Evolutionary conservation across 495 filamentous ascomycete species (phyloP).

Genomic region (Aspergillus diversus): DNA sequence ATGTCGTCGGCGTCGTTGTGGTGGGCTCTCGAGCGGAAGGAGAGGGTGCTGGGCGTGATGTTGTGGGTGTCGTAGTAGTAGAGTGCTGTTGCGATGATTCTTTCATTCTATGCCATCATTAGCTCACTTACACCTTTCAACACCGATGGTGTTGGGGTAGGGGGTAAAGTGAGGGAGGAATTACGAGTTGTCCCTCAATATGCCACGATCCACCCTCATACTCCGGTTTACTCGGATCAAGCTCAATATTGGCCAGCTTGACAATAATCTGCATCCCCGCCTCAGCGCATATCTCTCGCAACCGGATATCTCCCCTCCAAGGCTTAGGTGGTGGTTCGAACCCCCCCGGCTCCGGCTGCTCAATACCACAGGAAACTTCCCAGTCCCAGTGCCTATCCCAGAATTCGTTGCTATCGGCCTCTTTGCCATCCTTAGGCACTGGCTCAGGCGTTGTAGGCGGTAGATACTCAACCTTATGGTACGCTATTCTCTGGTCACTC

Average conservation of each 20-base stretch:
- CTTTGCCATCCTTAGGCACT: neutral
- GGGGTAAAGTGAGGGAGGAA: constrained; percentile 6
- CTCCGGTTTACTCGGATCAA: constrained; percentile 58
- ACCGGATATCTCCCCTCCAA: neutral
- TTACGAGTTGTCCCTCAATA: constrained; percentile 55
- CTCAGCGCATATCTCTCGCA: constrained; percentile 2
- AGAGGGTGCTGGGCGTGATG: neutral
- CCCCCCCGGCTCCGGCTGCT: neutral
- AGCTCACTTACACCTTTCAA: no score
- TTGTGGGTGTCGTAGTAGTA: constrained; percentile 54
- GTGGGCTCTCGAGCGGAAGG: neutral
- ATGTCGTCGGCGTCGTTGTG: neutral
- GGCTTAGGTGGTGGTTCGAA: neutral
- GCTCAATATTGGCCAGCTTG: constrained; percentile 63
- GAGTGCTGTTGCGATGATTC: constrained; percentile 48
- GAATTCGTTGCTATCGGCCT: neutral
- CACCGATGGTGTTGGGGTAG: no score
- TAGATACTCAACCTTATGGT: neutral
- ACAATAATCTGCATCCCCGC: constrained; percentile 62
- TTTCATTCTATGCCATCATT: neutral
- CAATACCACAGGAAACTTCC: neutral
- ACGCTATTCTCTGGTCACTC: neutral
- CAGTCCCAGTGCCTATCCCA: neutral
- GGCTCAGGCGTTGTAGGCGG: neutral
- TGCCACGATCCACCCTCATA: constrained; percentile 57